A percentile compares a stretch with the other conserved stretches of the same genome.
Conservation (phyloP, 192 early-diverging fungal genomes). For the Coemansia sp. region DNA sequence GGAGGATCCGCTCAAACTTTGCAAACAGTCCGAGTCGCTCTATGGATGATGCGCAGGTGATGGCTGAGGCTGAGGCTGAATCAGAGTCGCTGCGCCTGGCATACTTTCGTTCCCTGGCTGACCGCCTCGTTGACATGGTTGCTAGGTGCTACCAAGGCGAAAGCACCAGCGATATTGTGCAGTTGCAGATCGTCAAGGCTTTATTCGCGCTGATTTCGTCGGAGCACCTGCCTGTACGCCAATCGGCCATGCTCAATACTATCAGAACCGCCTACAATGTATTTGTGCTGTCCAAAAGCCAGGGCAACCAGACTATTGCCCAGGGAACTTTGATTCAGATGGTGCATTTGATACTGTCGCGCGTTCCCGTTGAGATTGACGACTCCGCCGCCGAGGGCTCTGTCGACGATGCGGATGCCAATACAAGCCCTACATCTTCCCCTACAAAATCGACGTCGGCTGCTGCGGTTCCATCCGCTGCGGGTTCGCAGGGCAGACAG, state of each 20-base stretch:
- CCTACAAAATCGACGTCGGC: too few species aligned
- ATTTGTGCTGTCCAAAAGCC: constrained; percentile 71
- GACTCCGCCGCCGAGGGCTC: constrained; percentile 4
- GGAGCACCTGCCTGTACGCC: constrained; percentile 63
- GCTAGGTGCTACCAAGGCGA: constrained; percentile 78
- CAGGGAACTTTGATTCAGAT: constrained; percentile 88
- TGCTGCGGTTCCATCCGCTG: too few species aligned
- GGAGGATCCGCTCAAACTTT: constrained; percentile 11
- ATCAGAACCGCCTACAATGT: constrained; percentile 86
- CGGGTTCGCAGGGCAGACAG: background rate
- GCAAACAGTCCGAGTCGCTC: constrained; percentile 1
- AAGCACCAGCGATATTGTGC: constrained; percentile 77
- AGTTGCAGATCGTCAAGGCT: constrained; percentile 90
- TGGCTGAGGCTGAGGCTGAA: constrained; percentile 7
- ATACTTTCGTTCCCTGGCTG: constrained; percentile 8
- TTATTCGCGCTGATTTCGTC: constrained; percentile 78
- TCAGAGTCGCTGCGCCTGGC: background rate
- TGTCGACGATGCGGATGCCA: background rate
- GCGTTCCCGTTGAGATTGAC: constrained; percentile 45
- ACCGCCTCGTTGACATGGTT: constrained; percentile 67
- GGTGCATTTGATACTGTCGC: constrained; percentile 75
- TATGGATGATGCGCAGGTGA: constrained; percentile 3
- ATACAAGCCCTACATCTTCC: too few species aligned
- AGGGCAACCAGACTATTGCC: constrained; percentile 77
- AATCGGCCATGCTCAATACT: constrained; percentile 70